Evolutionary conservation across 2,329 filamentous ascomycete genomes (phyloP).

Genomic region (Kalmusia sp.): DNA sequence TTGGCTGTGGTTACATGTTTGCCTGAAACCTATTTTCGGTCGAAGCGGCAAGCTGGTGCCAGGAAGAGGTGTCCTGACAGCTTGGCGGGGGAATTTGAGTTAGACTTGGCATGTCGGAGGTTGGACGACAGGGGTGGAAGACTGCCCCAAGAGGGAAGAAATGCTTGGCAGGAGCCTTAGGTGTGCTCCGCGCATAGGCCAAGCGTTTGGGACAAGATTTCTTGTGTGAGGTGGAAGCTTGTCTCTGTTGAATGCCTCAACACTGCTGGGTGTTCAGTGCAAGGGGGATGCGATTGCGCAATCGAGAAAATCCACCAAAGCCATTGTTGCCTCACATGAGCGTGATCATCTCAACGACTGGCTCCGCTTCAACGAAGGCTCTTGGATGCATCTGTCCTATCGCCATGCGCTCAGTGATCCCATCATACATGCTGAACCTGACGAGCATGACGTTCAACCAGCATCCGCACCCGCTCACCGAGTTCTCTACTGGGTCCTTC

Average conservation of each 20-base stretch:
- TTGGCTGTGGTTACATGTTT: conserved; percentile 8
- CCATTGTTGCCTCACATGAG: background rate
- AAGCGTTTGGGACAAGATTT: conserved; percentile 12
- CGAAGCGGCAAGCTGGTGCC: background rate
- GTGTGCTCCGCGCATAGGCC: conserved; percentile 8
- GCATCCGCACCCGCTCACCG: background rate
- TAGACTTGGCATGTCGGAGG: conserved; percentile 13
- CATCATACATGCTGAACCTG: background rate
- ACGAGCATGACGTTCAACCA: background rate
- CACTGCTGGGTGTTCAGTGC: background rate
- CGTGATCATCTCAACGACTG: background rate
- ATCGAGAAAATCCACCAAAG: too few relatives aligned
- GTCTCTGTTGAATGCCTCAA: background rate
- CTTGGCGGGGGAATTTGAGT: conserved; percentile 4
- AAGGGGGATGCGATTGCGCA: background rate
- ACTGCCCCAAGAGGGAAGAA: background rate
- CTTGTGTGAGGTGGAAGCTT: conserved; percentile 11
- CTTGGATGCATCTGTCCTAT: background rate
- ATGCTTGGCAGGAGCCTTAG: conserved; percentile 8
- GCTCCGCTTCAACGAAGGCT: background rate
- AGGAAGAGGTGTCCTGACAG: background rate
- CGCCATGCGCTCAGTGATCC: background rate
- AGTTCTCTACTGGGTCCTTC: background rate
- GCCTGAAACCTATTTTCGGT: conserved; percentile 2
- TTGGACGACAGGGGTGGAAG: conserved; percentile 2